Conservation (phyloP, 179 eudicot species). For the Heliamphora ciliata region DNA sequence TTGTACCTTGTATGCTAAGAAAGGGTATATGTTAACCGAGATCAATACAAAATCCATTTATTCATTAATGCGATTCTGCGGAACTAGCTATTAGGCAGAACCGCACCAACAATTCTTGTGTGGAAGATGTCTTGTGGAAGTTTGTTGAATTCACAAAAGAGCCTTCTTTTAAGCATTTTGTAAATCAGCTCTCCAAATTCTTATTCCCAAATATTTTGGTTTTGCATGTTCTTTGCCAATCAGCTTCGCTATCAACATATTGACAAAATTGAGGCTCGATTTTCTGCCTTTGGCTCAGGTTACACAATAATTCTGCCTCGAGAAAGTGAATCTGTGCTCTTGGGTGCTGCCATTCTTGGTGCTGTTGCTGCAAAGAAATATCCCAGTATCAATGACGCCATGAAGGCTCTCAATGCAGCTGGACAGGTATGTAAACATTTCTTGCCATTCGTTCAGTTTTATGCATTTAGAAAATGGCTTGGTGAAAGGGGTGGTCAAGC, state of each 20-base stretch:
- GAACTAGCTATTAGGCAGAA: not conserved
- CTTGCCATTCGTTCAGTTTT: not conserved
- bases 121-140: not conserved
- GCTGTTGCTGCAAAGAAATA: constrained; percentile 91
- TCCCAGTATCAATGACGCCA: constrained; percentile 63
- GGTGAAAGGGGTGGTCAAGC: not conserved
- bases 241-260: not conserved
- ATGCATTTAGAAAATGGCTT: not conserved
- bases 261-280: not conserved
- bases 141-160: not conserved
- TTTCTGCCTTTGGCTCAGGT: constrained; percentile 34
- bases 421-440: constrained; percentile 53
- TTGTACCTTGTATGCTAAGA: not conserved
- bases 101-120: not conserved
- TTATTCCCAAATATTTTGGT: not conserved
- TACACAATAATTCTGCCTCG: constrained; percentile 78
- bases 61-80: not conserved
- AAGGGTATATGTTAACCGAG: not conserved
- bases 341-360: constrained; percentile 96
- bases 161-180: no score
- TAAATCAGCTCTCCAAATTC: not conserved
- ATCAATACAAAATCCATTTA: not conserved
- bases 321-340: constrained; percentile 84
- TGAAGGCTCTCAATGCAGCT: constrained; percentile 89
- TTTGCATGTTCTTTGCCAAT: not conserved